Evolutionary conservation across 2,329 filamentous ascomycete genomes (phyloP).

Genomic region (Hypoxylon sp.): DNA sequence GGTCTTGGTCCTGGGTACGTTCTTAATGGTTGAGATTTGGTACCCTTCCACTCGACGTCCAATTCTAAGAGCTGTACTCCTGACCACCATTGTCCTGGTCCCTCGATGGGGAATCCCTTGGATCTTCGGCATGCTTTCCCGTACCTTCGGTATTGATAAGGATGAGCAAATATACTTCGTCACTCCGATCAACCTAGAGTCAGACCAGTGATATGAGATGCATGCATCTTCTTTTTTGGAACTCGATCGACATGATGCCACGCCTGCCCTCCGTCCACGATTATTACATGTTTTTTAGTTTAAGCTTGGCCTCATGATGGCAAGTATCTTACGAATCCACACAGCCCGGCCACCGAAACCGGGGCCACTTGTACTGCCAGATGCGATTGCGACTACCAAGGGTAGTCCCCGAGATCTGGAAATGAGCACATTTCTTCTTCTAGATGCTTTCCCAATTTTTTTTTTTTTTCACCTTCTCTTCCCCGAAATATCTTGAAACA

Average conservation of each 20-base stretch:
- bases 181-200: slow-evolving; percentile 25
- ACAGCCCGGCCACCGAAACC: too few relatives aligned
- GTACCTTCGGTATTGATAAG: slow-evolving; percentile 18
- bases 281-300: too few relatives aligned
- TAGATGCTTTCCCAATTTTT: too few relatives aligned
- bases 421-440: too few relatives aligned
- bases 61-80: slow-evolving; percentile 25
- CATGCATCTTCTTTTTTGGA: neutral
- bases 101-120: slow-evolving; percentile 20
- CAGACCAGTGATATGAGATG: neutral
- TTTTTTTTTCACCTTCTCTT: too few relatives aligned
- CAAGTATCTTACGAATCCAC: too few relatives aligned
- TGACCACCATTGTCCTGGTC: slow-evolving; percentile 20
- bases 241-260: neutral
- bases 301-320: too few relatives aligned
- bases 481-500: too few relatives aligned
- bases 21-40: slow-evolving; percentile 46
- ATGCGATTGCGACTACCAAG: too few relatives aligned
- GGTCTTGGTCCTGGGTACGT: slow-evolving; percentile 60
- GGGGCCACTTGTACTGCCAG: too few relatives aligned
- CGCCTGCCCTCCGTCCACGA: too few relatives aligned
- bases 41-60: slow-evolving; percentile 40
- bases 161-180: slow-evolving; percentile 27
- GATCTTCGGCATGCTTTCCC: slow-evolving; percentile 15
- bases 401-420: too few relatives aligned